Percentiles rank a stretch among this genome's conserved stretches.
Evolutionary conservation across 192 early-diverging fungal genomes (phyloP).

Genomic region (Umbelopsis isabellina): DNA sequence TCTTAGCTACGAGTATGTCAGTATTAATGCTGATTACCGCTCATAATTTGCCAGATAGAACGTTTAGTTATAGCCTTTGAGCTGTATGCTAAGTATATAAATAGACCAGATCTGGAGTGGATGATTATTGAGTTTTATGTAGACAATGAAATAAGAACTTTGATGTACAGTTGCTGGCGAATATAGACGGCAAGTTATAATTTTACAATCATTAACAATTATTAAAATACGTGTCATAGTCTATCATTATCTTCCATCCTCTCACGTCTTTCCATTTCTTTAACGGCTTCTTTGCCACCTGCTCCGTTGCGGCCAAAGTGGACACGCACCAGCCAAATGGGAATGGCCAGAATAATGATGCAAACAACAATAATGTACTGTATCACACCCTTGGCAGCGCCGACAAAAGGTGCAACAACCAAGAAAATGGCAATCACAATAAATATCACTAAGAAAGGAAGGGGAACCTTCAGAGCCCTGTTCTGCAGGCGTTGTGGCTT

Average conservation of each 20-base stretch:
- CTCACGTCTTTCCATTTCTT: neutral
- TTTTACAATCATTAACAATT: no score
- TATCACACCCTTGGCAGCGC: neutral
- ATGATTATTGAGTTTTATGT: no score
- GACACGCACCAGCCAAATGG: conserved; percentile 6
- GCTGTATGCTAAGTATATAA: neutral
- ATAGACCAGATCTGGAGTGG: neutral
- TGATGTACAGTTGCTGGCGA: no score
- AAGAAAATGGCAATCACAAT: conserved; percentile 37
- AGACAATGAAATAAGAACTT: no score
- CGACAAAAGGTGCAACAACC: conserved; percentile 30
- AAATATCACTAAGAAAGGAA: conserved; percentile 35
- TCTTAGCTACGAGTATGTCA: conserved; percentile 91
- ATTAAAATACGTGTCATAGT: no score
- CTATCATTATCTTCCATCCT: neutral
- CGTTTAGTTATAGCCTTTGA: neutral
- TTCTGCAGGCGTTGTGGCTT: conserved; percentile 20
- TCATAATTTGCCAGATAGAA: conserved; percentile 39
- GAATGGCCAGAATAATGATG: neutral
- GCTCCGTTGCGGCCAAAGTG: conserved; percentile 9
- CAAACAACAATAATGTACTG: neutral
- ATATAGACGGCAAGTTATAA: no score
- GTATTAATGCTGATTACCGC: conserved; percentile 93
- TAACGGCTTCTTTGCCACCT: conserved; percentile 1
- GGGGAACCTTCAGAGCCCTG: conserved; percentile 40